A percentile compares a stretch with the other conserved stretches of the same genome.
These are phyloP conservation scores for Cladosporium halotolerans DNA, from an alignment of 2,329 filamentous ascomycete species.

Conservation along the genomic window DNA sequence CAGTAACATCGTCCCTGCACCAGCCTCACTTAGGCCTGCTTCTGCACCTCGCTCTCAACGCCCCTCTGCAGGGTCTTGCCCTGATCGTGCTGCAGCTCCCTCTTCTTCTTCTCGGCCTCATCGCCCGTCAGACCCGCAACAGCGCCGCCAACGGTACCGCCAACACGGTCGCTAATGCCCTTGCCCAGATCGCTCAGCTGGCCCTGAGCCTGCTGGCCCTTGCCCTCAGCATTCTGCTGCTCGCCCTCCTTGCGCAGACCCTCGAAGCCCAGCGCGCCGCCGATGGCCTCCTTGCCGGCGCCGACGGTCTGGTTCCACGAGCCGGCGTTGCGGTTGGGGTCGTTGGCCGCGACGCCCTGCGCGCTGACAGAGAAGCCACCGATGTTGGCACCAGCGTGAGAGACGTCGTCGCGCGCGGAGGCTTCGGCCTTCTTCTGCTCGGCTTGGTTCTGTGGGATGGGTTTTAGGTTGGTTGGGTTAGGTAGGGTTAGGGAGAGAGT, in stretches of 20 bases:
- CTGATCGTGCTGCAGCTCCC: constrained; percentile 64
- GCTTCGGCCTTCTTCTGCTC: constrained; percentile 60
- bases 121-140: constrained; percentile 70
- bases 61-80: constrained; percentile 82
- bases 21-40: constrained; percentile 44
- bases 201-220: constrained; percentile 74
- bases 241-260: constrained; percentile 67
- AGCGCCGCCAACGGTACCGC: constrained; percentile 65
- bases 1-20: background rate
- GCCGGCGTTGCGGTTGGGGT: constrained; percentile 64
- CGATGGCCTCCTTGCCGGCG: constrained; percentile 73
- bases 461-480: constrained; percentile 7
- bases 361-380: constrained; percentile 65
- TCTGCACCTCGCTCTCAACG: constrained; percentile 73
- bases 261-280: constrained; percentile 69
- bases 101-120: constrained; percentile 56
- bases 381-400: constrained; percentile 67
- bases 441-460: constrained; percentile 46
- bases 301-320: constrained; percentile 87
- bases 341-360: constrained; percentile 65
- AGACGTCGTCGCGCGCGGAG: constrained; percentile 62
- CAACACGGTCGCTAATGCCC: constrained; percentile 48
- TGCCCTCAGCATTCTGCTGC: constrained; percentile 72
- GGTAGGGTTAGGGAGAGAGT: background rate
- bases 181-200: constrained; percentile 68